Evolutionary conservation across 495 filamentous ascomycete genomes (phyloP), one percentile per base, ranked within the genome.

Genomic region (Podospora conica): DNA sequence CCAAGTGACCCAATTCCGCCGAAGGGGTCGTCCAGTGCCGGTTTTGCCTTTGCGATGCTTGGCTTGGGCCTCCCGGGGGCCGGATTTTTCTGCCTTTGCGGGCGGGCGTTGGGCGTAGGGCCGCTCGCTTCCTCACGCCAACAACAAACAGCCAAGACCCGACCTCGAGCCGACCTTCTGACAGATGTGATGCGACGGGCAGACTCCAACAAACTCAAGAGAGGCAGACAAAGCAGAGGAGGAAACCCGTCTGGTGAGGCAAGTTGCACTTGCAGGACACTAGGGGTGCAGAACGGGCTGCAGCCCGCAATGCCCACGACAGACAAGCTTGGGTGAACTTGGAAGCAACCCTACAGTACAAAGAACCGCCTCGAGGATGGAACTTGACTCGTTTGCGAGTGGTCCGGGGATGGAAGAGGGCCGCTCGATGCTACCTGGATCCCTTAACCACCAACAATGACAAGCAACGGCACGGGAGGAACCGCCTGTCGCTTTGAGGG

Each of bases 1-100:
- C 65, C 68, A 65, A 60, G 59, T 59, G 63, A 40, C 61, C 68
- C 58, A 56, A 48, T 65, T 58, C 62, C 69, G 40, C 18, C 40
- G 61, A 65, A 55, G 27, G 66, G 65, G 59, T 60, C 53, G 28
- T 55, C 55, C 25, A 57, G 31, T 64, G 63, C 63, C 63, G 63
- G 63, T 58, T 59, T 62, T 61, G 55, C 33, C 60, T 58, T 57
- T 20, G 40, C 15, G 40, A 48, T 48, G 40, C 40, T 48, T 58
- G 55, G 54, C 10, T 23, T 58, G 21, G 29, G 22, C 20, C 56
- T 23, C 56, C 63, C 55, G 18, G n/a, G n/a, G n/a, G n/a, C n/a
- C n/a, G 60, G 33, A 21, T 25, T 53, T 23, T 57, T 57, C 40
- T 48, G 40, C 40, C 40, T 48, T 48, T 48, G 15, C n/a, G n/a